Percentiles rank a stretch among this genome's conserved stretches.
These are phyloP conservation scores for Leishmania guyanensis DNA, from an alignment of 208 protist genomes.

Conservation along the genomic window DNA sequence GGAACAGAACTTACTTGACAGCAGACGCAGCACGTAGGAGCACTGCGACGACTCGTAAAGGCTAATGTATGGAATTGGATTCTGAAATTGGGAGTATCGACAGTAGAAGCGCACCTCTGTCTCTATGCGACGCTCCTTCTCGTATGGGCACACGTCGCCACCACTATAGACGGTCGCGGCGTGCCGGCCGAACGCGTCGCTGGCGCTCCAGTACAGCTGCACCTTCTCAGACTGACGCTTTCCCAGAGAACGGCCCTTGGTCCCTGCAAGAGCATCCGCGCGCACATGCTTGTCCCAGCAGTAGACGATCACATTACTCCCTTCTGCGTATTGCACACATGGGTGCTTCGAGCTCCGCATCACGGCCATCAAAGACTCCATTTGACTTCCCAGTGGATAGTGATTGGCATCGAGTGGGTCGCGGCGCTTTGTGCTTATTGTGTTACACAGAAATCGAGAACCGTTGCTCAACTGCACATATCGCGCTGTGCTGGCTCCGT, in stretches of 20 bases:
- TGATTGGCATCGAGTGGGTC: background rate
- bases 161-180: slow-evolving; percentile 32
- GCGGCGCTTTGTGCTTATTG: background rate
- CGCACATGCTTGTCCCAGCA: slow-evolving; percentile 27
- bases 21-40: slow-evolving; percentile 42
- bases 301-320: slow-evolving; percentile 2
- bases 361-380: slow-evolving; percentile 9
- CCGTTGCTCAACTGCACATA: slow-evolving; percentile 39
- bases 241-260: background rate
- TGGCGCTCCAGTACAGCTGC: slow-evolving; percentile 9
- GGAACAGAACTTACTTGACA: slow-evolving; percentile 23
- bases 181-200: slow-evolving; percentile 32
- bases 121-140: slow-evolving; percentile 5
- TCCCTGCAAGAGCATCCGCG: background rate
- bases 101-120: slow-evolving; percentile 36
- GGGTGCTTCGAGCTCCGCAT: background rate
- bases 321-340: slow-evolving; percentile 9
- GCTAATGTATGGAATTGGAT: slow-evolving; percentile 25
- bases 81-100: slow-evolving; percentile 25
- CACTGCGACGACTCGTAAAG: slow-evolving; percentile 40
- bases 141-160: slow-evolving; percentile 29
- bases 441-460: slow-evolving; percentile 29
- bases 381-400: background rate
- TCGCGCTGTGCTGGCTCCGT: slow-evolving; percentile 1
- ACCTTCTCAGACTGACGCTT: background rate